Evolutionary conservation across 148 eudicot species (phyloP).

Genomic region (Vaccinium darrowii): DNA sequence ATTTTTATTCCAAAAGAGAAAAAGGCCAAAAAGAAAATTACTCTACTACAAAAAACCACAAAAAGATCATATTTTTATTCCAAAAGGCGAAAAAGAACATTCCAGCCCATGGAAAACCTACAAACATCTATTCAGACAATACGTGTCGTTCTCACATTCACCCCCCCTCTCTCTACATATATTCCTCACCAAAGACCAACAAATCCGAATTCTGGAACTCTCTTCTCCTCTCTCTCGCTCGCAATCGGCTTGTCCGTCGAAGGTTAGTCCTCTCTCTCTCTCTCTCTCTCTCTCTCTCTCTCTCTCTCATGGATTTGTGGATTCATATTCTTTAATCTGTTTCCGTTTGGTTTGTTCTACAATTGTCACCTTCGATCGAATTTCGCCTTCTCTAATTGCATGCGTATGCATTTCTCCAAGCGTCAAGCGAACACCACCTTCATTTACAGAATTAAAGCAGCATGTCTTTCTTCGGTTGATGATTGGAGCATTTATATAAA

Average conservation of each 20-base stretch:
- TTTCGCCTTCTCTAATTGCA: neutral
- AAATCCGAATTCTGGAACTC: neutral
- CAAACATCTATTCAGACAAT: neutral
- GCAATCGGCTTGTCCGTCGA: neutral
- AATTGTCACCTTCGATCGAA: neutral
- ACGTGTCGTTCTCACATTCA: neutral
- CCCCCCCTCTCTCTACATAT: neutral
- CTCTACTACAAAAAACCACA: too few species aligned
- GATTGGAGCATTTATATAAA: neutral
- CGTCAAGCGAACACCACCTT: neutral
- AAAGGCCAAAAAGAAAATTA: too few species aligned
- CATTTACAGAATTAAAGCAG: too few species aligned
- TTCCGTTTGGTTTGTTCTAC: neutral
- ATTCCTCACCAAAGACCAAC: neutral
- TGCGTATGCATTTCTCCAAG: conserved; percentile 7
- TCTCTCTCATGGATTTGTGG: neutral
- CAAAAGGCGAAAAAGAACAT: neutral
- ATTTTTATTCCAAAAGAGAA: too few species aligned
- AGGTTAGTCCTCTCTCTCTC: conserved; percentile 9
- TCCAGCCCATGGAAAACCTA: neutral
- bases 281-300: neutral
- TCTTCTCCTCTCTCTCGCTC: neutral
- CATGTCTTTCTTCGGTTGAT: neutral
- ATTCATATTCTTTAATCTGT: neutral
- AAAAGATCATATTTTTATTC: neutral